phyloP scores from a whole-genome alignment of 345 rosid species.

The Brassica cretica region DNA sequence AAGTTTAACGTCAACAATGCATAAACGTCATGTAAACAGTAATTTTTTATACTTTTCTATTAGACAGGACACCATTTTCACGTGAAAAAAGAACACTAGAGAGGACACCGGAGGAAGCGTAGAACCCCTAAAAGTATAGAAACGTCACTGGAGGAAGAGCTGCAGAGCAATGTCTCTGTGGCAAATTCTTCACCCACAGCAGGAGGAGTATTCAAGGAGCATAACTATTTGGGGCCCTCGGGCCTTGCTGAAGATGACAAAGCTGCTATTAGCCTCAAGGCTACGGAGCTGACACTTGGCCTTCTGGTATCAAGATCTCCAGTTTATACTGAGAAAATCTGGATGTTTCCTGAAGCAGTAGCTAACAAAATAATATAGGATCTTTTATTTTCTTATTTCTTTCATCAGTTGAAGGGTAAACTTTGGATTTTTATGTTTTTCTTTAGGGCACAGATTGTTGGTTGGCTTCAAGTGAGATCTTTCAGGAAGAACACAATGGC shows the following conservation, averaged over 20 bases:
- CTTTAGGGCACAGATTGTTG: slow-evolving; percentile 39
- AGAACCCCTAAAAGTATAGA: slow-evolving; percentile 12
- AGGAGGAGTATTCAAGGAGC: slow-evolving; percentile 50
- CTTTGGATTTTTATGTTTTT: neutral
- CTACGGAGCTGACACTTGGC: slow-evolving; percentile 82
- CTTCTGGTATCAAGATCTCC: slow-evolving; percentile 83
- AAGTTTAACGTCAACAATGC: no score
- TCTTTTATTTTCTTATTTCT: no score
- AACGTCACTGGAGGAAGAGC: slow-evolving; percentile 75
- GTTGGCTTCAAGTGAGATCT: slow-evolving; percentile 21
- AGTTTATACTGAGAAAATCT: slow-evolving; percentile 51
- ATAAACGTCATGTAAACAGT: no score
- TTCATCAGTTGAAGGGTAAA: no score
- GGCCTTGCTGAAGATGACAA: slow-evolving; percentile 50
- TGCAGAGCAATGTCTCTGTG: slow-evolving; percentile 43
- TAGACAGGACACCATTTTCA: no score
- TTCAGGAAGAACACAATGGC: slow-evolving; percentile 59
- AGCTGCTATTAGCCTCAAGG: slow-evolving; percentile 66
- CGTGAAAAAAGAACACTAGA: no score
- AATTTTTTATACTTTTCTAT: no score
- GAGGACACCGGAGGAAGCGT: no score
- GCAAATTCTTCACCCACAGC: slow-evolving; percentile 50
- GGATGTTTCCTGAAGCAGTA: slow-evolving; percentile 56
- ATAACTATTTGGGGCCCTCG: slow-evolving; percentile 73
- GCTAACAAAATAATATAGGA: slow-evolving; percentile 52